phyloP scores from a whole-genome alignment of 2,329 filamentous ascomycete species.

The Diaporthe sp. region DNA sequence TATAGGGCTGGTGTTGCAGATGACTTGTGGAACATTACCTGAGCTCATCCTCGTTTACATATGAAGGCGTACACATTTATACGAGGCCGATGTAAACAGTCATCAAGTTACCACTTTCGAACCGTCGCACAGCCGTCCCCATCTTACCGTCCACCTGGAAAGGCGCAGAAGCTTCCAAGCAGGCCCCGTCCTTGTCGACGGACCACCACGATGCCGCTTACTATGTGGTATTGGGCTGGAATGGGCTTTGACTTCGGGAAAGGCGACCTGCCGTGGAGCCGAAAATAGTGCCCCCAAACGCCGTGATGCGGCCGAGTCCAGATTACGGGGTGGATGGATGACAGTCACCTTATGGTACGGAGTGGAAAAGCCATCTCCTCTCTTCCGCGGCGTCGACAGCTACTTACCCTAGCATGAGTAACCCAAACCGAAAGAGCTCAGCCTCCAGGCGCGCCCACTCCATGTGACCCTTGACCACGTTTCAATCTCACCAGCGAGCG shows the following conservation, averaged over 20 bases:
- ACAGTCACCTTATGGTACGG: neutral
- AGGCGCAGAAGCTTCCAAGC: conserved; percentile 20
- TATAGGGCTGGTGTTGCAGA: conserved; percentile 7
- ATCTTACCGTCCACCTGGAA: conserved; percentile 5
- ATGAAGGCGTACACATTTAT: neutral
- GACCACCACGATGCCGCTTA: conserved; percentile 5
- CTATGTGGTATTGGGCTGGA: neutral
- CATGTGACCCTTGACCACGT: neutral
- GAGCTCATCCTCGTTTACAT: neutral
- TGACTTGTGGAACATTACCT: conserved; percentile 6
- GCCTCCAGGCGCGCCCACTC: neutral
- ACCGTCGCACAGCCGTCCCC: neutral
- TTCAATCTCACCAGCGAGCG: conserved; percentile 1
- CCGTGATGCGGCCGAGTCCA: conserved; percentile 13
- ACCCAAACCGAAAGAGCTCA: neutral
- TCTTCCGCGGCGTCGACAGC: neutral
- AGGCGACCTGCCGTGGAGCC: neutral
- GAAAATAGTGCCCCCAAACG: conserved; percentile 25
- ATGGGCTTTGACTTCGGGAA: conserved; percentile 17
- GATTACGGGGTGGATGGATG: conserved; percentile 27
- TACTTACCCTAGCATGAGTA: conserved; percentile 26
- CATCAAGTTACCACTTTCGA: conserved; percentile 7
- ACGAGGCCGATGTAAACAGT: conserved; percentile 1
- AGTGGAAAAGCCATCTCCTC: neutral
- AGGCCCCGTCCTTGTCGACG: neutral